Base-by-base conservation (phyloP, 2,329 filamentous ascomycete genomes). In the Alternaria sp. region DNA sequence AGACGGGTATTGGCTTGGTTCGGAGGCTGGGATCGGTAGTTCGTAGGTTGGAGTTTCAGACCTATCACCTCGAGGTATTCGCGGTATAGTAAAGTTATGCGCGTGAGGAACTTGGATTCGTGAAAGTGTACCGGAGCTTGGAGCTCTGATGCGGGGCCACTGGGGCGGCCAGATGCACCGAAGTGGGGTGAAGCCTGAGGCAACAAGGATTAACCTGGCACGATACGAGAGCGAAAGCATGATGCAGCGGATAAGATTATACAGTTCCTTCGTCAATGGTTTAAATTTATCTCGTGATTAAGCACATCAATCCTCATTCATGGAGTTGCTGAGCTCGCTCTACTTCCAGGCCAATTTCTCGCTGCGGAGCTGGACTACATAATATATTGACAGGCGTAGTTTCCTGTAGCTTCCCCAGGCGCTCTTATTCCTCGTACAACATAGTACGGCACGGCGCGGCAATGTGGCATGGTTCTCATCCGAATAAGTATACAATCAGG, bases 401-500 rank as follows among this genome's bases (percentile, higher is more conserved):
- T 21, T 36, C 47, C 10, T 61, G 36, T 56, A 56, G 36, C 54
- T 43, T 54, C n/a, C n/a, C 25, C 12, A 47, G n/a, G 36, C 19
- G 36, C 17, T 28, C 15, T 28, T 40, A 17, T 30, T 32, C 13
- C 6, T 21, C 23, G 45, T 57, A 54, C 25, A 13, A 28, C 36
- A 28, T 30, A 12, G 44, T 46, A 52, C 49, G 23, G 44, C 47
- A 36, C 17, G 45, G 57, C 26, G 23, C 43, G 15, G 45, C 32
- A 45, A 36, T 56, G 57, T 44, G 23, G 56, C 11, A 21, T 32
- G 23, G 6, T 15, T 52, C 40, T 59, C 45, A 52, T 52, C 17
- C n/a, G 15, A 26, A 17, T 57, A 65, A 51, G 52, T 59, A 60
- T 65, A 65, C 58, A 62, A 62, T 32, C 26, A 43, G 30, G 47